Evolutionary conservation across 768 basidiomycete species (phyloP).

Genomic region (Auriculariales sp.): DNA sequence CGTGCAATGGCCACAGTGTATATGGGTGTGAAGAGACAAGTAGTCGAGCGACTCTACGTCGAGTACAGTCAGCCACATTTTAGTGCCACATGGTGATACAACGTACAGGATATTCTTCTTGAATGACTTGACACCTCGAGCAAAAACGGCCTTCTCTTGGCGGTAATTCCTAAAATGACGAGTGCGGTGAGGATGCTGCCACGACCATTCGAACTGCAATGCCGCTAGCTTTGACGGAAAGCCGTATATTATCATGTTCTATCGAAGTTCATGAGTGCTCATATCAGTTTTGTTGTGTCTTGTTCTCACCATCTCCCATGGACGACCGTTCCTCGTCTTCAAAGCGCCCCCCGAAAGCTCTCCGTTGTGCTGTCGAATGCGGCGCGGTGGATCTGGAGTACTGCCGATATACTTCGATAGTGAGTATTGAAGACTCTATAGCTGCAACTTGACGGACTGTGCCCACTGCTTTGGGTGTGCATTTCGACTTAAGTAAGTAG

Average conservation of each 20-base stretch:
- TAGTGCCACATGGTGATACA: neutral
- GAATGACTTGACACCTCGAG: slow-evolving; percentile 18
- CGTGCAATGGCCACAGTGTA: slow-evolving; percentile 55
- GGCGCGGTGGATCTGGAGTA: slow-evolving; percentile 49
- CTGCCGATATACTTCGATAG: slow-evolving; percentile 60
- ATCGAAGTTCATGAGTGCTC: neutral
- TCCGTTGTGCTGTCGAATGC: slow-evolving; percentile 72
- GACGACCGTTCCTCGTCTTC: slow-evolving; percentile 44
- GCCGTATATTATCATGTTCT: slow-evolving; percentile 67
- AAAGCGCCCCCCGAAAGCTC: slow-evolving; percentile 55
- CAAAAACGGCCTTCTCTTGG: slow-evolving; percentile 27
- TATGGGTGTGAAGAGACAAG: slow-evolving; percentile 60
- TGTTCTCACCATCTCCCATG: slow-evolving; percentile 24
- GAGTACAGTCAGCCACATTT: neutral
- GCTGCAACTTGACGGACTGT: slow-evolving; percentile 6
- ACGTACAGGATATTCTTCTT: slow-evolving; percentile 34
- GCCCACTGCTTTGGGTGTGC: slow-evolving; percentile 34
- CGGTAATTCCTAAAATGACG: slow-evolving; percentile 40
- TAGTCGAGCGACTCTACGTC: slow-evolving; percentile 36
- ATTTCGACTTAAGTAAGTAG: slow-evolving; percentile 61
- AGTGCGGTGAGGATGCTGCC: slow-evolving; percentile 64
- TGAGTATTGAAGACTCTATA: no score
- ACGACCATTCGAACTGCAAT: slow-evolving; percentile 72
- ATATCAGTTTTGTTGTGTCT: neutral
- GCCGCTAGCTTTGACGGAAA: slow-evolving; percentile 70